phyloP scores from a whole-genome alignment of 208 protist genomes.

The Trypanosoma mega region DNA sequence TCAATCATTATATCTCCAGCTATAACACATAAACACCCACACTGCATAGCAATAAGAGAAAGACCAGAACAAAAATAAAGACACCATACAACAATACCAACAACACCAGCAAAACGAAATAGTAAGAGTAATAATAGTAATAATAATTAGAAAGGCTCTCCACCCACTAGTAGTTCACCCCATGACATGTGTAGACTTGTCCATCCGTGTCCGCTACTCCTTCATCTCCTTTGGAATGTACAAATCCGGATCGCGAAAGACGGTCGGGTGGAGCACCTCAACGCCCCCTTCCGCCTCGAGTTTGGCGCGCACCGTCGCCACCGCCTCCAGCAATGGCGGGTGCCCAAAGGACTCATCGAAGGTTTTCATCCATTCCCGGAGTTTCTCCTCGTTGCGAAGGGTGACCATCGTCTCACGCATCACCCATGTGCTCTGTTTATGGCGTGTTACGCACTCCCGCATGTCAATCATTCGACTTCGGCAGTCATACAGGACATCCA shows the following conservation, averaged over 20 bases:
- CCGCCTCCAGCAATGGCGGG: conserved; percentile 79
- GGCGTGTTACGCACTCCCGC: conserved; percentile 70
- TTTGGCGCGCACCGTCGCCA: conserved; percentile 48
- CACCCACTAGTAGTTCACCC: neutral
- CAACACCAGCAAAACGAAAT: conserved; percentile 8
- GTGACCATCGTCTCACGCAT: conserved; percentile 85
- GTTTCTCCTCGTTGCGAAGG: conserved; percentile 60
- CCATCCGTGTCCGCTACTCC: neutral
- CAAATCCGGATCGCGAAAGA: conserved; percentile 85
- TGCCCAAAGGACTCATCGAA: conserved; percentile 84
- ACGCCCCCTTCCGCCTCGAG: conserved; percentile 75
- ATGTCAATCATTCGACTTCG: conserved; percentile 81
- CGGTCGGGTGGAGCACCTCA: conserved; percentile 71
- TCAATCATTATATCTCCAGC: too few relatives aligned
- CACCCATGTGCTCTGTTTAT: conserved; percentile 86
- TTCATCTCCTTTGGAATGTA: conserved; percentile 45
- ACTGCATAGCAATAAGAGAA: too few relatives aligned
- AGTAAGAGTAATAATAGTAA: conserved; percentile 7
- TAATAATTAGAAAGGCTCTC: neutral
- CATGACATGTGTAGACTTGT: neutral
- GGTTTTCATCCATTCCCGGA: conserved; percentile 63
- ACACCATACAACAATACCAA: too few relatives aligned
- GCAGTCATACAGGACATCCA: conserved; percentile 88
- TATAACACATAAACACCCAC: too few relatives aligned
- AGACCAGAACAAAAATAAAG: too few relatives aligned